Conservation (phyloP, 2,329 filamentous ascomycete genomes). For the Ampelomyces quisqualis region DNA sequence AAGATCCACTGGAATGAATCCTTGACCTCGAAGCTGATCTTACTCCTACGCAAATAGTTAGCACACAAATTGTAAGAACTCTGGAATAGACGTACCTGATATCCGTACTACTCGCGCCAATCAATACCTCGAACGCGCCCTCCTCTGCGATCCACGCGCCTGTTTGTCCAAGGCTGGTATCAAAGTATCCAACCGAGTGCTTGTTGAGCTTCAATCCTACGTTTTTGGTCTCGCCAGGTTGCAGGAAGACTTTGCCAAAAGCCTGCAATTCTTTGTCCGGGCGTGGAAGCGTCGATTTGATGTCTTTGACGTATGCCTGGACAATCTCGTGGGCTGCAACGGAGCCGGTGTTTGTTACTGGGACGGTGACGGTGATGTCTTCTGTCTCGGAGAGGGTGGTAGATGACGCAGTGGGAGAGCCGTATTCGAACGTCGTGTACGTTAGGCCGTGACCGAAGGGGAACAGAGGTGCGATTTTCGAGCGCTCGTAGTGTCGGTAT, state of each 20-base stretch:
- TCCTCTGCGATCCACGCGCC: constrained; percentile 66
- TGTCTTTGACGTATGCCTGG: constrained; percentile 67
- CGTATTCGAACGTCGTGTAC: constrained; percentile 72
- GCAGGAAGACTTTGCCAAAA: constrained; percentile 54
- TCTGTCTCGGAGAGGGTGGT: constrained; percentile 50
- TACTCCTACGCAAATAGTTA: constrained; percentile 44
- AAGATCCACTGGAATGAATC: constrained; percentile 68
- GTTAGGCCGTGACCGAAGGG: constrained; percentile 77
- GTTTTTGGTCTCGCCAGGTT: constrained; percentile 40
- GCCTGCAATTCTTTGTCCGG: constrained; percentile 71
- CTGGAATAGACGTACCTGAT: constrained; percentile 55
- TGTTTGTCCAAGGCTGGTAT: constrained; percentile 52
- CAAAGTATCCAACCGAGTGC: constrained; percentile 61
- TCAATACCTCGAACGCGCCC: constrained; percentile 60
- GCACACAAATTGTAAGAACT: not conserved
- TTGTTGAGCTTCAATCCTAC: constrained; percentile 45
- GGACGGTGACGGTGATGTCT: constrained; percentile 51
- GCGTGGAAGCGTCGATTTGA: constrained; percentile 62
- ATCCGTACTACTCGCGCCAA: constrained; percentile 64
- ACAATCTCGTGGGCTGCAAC: constrained; percentile 64
- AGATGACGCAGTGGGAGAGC: constrained; percentile 55
- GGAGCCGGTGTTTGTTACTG: constrained; percentile 59
- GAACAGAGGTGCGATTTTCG: constrained; percentile 62
- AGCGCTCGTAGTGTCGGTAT: constrained; percentile 70
- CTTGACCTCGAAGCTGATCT: constrained; percentile 58